These are phyloP conservation scores for Magnolia officinalis DNA, from an alignment of 164 flowering plant genomes.

Conservation along the genomic window DNA sequence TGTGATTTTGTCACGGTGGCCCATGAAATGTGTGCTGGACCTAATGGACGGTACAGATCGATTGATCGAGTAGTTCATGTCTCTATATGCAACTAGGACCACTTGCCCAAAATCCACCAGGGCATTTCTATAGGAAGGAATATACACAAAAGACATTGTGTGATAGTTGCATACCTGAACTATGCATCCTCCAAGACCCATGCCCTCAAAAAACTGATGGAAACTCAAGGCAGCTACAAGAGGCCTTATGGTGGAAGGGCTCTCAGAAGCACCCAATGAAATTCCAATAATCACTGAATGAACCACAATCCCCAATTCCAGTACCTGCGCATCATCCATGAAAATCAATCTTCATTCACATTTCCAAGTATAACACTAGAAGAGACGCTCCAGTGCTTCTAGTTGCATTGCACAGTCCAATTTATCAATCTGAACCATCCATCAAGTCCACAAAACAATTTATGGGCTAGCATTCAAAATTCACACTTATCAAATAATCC, in stretches of 20 bases:
- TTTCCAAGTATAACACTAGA: background rate
- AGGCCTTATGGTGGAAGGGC: slow-evolving; percentile 27
- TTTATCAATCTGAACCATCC: background rate
- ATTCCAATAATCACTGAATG: slow-evolving; percentile 42
- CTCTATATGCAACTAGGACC: too few relatives aligned
- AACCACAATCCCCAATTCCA: slow-evolving; percentile 41
- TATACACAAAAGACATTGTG: background rate
- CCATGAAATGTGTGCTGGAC: too few relatives aligned
- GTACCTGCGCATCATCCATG: slow-evolving; percentile 14
- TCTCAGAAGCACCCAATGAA: slow-evolving; percentile 32
- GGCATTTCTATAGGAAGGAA: background rate
- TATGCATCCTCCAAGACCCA: slow-evolving; percentile 45
- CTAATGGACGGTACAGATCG: too few relatives aligned
- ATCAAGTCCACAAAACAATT: background rate
- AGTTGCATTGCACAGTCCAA: background rate
- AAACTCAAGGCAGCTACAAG: slow-evolving; percentile 36
- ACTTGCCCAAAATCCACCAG: background rate
- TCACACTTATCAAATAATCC: background rate
- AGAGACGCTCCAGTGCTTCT: background rate
- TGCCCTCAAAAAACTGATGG: slow-evolving; percentile 41
- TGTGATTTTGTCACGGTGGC: too few relatives aligned
- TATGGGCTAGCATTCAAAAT: background rate
- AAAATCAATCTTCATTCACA: background rate
- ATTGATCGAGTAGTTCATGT: too few relatives aligned
- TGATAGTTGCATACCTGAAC: slow-evolving; percentile 23